Evolutionary conservation across 345 rosid genomes (phyloP).

Genomic region (Eutrema yunnanense): DNA sequence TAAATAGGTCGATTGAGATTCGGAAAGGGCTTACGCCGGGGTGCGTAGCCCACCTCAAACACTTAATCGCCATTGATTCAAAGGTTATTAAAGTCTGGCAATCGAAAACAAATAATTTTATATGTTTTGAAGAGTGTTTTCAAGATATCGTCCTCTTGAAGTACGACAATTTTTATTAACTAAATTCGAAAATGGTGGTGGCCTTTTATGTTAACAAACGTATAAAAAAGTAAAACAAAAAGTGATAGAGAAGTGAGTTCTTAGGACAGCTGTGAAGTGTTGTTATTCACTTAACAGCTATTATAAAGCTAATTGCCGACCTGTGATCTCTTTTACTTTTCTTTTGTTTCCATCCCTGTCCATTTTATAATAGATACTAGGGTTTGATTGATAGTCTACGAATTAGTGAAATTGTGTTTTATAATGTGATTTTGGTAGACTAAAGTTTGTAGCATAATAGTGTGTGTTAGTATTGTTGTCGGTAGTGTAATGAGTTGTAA

Average conservation of each 20-base stretch:
- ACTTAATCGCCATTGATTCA: background rate
- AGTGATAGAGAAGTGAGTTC: slow-evolving; percentile 15
- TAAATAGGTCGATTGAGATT: no score
- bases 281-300: slow-evolving; percentile 26
- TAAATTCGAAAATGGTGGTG: background rate
- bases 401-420: background rate
- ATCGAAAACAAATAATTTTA: background rate
- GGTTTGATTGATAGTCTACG: background rate
- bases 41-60: no score
- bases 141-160: background rate
- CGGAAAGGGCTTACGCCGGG: no score
- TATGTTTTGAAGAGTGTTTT: background rate
- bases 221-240: background rate
- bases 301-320: slow-evolving; percentile 21
- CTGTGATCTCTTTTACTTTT: slow-evolving; percentile 11
- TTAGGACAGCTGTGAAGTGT: slow-evolving; percentile 26
- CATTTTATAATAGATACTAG: background rate
- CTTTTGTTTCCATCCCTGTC: background rate
- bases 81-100: background rate
- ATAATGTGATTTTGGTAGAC: background rate
- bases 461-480: no score
- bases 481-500: no score
- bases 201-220: background rate
- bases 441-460: no score
- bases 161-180: background rate